These are phyloP conservation scores for Geoglossum glabrum DNA, from an alignment of 495 filamentous ascomycete species.

Conservation along the genomic window DNA sequence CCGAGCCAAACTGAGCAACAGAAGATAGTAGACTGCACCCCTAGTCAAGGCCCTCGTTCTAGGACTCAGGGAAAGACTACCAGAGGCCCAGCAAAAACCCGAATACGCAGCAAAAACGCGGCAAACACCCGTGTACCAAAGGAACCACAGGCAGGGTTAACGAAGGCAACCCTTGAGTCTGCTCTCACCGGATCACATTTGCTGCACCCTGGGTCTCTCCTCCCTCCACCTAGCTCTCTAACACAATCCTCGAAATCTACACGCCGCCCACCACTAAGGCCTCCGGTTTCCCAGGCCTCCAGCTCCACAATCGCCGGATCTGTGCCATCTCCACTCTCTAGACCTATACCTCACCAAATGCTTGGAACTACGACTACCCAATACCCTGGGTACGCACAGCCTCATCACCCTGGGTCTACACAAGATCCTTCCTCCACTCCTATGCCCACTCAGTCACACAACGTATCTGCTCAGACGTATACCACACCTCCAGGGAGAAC, in stretches of 20 bases:
- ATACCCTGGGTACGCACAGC: not conserved
- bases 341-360: not conserved
- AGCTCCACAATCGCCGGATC: not conserved
- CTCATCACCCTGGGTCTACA: not conserved
- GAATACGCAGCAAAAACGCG: not conserved
- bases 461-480: not conserved
- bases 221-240: not conserved
- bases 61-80: not conserved
- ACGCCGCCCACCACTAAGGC: not conserved
- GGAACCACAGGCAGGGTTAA: not conserved
- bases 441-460: not conserved
- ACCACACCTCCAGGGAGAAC: not conserved
- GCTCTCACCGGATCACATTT: not conserved
- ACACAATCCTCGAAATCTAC: not conserved
- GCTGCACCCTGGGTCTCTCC: not conserved
- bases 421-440: not conserved
- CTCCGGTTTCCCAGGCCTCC: not conserved
- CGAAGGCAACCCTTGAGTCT: not conserved
- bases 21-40: not conserved
- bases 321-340: not conserved
- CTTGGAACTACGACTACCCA: not conserved
- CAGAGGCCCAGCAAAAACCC: not conserved
- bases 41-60: not conserved
- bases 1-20: not conserved
- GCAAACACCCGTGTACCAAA: not conserved